Evolutionary conservation across 2,329 filamentous ascomycete genomes (phyloP).

Genomic region (Neophaeococcomyces aloes): DNA sequence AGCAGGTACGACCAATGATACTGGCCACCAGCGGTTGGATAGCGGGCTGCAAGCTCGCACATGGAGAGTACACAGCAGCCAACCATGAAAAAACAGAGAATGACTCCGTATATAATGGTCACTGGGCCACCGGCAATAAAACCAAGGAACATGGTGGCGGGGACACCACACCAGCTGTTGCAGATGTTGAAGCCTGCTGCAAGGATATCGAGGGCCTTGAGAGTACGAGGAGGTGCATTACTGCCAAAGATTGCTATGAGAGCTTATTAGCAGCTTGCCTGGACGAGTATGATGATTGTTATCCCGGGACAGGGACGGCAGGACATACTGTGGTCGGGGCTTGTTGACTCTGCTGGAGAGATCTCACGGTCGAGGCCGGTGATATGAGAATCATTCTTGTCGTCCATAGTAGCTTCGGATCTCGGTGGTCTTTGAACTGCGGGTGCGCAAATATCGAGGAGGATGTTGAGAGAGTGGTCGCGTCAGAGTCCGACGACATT

Average conservation of each 20-base stretch:
- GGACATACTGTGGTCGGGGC: background rate
- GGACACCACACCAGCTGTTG: conserved; percentile 23
- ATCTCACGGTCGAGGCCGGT: background rate
- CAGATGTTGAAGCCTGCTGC: conserved; percentile 22
- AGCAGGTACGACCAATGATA: conserved; percentile 30
- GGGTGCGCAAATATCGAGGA: background rate
- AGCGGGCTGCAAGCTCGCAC: conserved; percentile 30
- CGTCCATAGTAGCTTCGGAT: background rate
- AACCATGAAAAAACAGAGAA: conserved; percentile 22
- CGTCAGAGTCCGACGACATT: too few relatives aligned
- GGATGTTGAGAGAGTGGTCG: background rate
- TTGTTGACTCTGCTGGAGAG: background rate
- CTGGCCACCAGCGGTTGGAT: conserved; percentile 32
- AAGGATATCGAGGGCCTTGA: conserved; percentile 16
- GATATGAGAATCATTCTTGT: background rate
- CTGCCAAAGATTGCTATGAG: background rate
- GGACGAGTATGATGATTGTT: background rate
- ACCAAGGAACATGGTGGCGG: conserved; percentile 19
- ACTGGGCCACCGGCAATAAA: conserved; percentile 21
- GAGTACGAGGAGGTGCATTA: conserved; percentile 3
- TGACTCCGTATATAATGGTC: conserved; percentile 25
- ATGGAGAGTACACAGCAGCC: conserved; percentile 25
- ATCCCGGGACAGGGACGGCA: background rate
- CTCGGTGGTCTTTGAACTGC: background rate
- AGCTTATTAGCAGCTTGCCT: background rate